phyloP scores from a whole-genome alignment of 1,139 yeast genomes.

The Nadsonia commutata region DNA sequence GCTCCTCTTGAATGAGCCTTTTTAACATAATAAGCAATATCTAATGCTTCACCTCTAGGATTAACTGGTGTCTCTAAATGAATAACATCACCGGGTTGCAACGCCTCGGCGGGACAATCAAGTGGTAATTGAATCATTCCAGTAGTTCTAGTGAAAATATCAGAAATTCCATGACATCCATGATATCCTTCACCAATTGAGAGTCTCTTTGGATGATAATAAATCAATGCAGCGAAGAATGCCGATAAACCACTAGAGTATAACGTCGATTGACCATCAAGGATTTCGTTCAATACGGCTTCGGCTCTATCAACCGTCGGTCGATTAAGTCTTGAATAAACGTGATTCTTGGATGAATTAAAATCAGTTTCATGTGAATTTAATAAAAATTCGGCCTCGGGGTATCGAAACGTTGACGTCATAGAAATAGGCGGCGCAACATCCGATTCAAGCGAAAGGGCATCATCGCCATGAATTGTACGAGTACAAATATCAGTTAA shows the following conservation, averaged over 20 bases:
- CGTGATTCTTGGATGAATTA: conserved; percentile 19
- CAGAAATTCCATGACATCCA: conserved; percentile 62
- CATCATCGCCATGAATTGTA: conserved; percentile 20
- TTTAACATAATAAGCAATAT: conserved; percentile 46
- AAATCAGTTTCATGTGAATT: conserved; percentile 27
- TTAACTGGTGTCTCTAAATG: conserved; percentile 83
- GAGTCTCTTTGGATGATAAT: conserved; percentile 57
- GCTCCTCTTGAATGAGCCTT: conserved; percentile 64
- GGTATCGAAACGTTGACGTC: conserved; percentile 62
- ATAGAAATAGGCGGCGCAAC: conserved; percentile 73
- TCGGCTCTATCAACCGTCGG: conserved; percentile 62
- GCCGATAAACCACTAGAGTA: conserved; percentile 76
- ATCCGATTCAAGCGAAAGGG: conserved; percentile 26
- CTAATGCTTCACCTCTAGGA: conserved; percentile 62
- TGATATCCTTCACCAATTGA: conserved; percentile 76
- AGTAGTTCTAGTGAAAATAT: conserved; percentile 46
- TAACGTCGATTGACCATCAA: conserved; percentile 40
- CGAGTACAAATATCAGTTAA: not conserved
- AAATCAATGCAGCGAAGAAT: conserved; percentile 58
- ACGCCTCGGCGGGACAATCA: conserved; percentile 33
- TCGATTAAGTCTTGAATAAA: conserved; percentile 61
- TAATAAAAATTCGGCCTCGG: conserved; percentile 39
- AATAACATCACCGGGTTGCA: conserved; percentile 56
- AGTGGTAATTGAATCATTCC: conserved; percentile 37
- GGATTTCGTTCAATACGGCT: conserved; percentile 41